These are phyloP conservation scores for Tympanopsis confertula DNA, from an alignment of 2,329 filamentous ascomycete species.

Conservation along the genomic window DNA sequence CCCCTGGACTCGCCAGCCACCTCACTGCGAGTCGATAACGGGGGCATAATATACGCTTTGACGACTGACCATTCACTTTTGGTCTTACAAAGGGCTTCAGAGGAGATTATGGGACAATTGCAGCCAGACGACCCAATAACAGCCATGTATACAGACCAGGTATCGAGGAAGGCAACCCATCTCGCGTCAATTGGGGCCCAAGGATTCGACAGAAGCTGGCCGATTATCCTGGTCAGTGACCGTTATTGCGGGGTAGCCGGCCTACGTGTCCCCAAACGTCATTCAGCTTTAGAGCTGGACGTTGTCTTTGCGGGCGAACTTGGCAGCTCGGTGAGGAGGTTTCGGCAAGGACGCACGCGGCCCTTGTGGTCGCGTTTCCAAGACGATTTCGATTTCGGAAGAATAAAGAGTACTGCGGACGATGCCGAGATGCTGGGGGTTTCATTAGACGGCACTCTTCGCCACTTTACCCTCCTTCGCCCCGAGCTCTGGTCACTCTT, in stretches of 20 bases:
- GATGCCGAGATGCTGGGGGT: conserved; percentile 49
- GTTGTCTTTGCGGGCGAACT: conserved; percentile 44
- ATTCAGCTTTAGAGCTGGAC: conserved; percentile 25
- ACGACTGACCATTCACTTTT: conserved; percentile 43
- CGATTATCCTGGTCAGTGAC: conserved; percentile 35
- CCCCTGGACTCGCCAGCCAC: conserved; percentile 40
- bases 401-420: conserved; percentile 27
- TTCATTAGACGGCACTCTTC: conserved; percentile 57
- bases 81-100: conserved; percentile 34
- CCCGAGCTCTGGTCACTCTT: conserved; percentile 58
- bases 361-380: conserved; percentile 32
- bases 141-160: conserved; percentile 31
- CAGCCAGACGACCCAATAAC: conserved; percentile 20
- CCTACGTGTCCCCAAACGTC: conserved; percentile 34
- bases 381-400: conserved; percentile 24
- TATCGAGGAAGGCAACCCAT: conserved; percentile 29
- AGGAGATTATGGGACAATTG: conserved; percentile 17
- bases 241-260: conserved; percentile 32
- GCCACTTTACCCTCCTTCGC: conserved; percentile 57
- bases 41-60: conserved; percentile 34
- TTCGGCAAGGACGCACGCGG: conserved; percentile 39
- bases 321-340: conserved; percentile 41
- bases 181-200: conserved; percentile 30
- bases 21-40: conserved; percentile 31
- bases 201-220: no score